A percentile compares a stretch with the other conserved stretches of the same genome.
Conservation (phyloP, 192 early-diverging fungal genomes). For the Backusella luteola region DNA sequence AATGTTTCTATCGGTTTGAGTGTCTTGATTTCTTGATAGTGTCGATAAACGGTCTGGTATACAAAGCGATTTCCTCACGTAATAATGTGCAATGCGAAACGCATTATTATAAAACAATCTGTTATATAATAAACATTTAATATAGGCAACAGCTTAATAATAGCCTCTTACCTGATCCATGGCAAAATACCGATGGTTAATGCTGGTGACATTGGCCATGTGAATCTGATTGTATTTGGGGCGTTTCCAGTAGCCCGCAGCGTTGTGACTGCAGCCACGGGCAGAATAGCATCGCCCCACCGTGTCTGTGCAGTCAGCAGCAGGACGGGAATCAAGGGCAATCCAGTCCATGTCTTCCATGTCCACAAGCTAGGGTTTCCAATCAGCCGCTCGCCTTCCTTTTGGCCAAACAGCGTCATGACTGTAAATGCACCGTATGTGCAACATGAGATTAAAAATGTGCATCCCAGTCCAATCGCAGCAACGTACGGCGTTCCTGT, state of each 20-base stretch:
- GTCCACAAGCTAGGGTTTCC: slow-evolving; percentile 55
- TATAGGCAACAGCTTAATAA: too few relatives aligned
- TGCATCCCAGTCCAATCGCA: slow-evolving; percentile 58
- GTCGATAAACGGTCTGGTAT: not conserved
- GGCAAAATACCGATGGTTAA: slow-evolving; percentile 61
- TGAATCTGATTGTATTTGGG: slow-evolving; percentile 39
- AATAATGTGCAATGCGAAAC: not conserved
- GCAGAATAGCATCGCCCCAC: slow-evolving; percentile 56
- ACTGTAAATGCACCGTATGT: slow-evolving; percentile 73
- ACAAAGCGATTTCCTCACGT: not conserved
- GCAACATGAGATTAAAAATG: slow-evolving; percentile 59
- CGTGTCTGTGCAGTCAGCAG: slow-evolving; percentile 61
- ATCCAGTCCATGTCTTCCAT: slow-evolving; percentile 60
- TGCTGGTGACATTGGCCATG: slow-evolving; percentile 60
- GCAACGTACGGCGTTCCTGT: slow-evolving; percentile 62
- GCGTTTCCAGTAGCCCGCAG: slow-evolving; percentile 38
- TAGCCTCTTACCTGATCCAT: slow-evolving; percentile 42
- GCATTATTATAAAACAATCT: slow-evolving; percentile 10
- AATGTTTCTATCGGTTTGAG: not conserved
- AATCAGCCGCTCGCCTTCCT: slow-evolving; percentile 58
- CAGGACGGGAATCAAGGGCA: slow-evolving; percentile 49
- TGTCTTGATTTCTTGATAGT: not conserved
- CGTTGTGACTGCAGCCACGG: slow-evolving; percentile 56
- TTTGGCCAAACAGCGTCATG: slow-evolving; percentile 63
- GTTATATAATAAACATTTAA: too few relatives aligned